These are phyloP conservation scores for Borovskyia barvae DNA, from an alignment of 208 protist species.

Conservation along the genomic window DNA sequence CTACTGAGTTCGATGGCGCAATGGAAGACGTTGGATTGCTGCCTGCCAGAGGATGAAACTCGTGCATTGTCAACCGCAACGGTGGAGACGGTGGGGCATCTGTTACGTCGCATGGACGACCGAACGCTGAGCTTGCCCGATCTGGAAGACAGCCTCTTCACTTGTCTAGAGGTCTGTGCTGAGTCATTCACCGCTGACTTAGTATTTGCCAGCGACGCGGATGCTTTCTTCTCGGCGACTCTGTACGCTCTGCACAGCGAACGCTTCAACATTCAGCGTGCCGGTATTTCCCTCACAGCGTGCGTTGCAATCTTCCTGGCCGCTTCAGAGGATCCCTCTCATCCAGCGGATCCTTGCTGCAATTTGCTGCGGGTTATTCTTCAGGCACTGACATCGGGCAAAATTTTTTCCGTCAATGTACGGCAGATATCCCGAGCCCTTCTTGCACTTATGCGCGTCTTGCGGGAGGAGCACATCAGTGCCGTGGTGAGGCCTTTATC, in stretches of 20 bases:
- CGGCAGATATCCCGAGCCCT: slow-evolving; percentile 27
- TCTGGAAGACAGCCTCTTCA: slow-evolving; percentile 60
- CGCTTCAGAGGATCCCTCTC: slow-evolving; percentile 3
- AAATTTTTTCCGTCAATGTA: slow-evolving; percentile 24
- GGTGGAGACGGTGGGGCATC: slow-evolving; percentile 35
- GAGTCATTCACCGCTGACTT: slow-evolving; percentile 63
- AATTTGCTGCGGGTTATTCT: slow-evolving; percentile 33
- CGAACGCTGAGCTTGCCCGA: slow-evolving; percentile 44
- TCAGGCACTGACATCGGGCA: slow-evolving; percentile 22
- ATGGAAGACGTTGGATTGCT: slow-evolving; percentile 75
- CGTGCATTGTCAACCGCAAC: slow-evolving; percentile 28
- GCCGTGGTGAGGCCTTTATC: slow-evolving; percentile 14
- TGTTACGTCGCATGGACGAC: slow-evolving; percentile 62
- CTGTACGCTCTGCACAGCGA: slow-evolving; percentile 65
- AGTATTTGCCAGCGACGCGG: slow-evolving; percentile 38
- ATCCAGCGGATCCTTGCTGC: slow-evolving; percentile 17
- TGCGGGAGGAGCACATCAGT: slow-evolving; percentile 7
- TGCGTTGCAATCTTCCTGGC: slow-evolving; percentile 45
- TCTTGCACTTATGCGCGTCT: slow-evolving; percentile 14
- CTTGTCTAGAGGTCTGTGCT: slow-evolving; percentile 59
- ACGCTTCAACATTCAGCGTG: slow-evolving; percentile 49
- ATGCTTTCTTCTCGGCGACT: slow-evolving; percentile 59
- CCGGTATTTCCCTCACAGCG: slow-evolving; percentile 50
- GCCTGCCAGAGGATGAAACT: slow-evolving; percentile 44
- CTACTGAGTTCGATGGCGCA: slow-evolving; percentile 56